phyloP scores from a whole-genome alignment of 495 filamentous ascomycete species.

The Lasiosphaeriaceae sp. region DNA sequence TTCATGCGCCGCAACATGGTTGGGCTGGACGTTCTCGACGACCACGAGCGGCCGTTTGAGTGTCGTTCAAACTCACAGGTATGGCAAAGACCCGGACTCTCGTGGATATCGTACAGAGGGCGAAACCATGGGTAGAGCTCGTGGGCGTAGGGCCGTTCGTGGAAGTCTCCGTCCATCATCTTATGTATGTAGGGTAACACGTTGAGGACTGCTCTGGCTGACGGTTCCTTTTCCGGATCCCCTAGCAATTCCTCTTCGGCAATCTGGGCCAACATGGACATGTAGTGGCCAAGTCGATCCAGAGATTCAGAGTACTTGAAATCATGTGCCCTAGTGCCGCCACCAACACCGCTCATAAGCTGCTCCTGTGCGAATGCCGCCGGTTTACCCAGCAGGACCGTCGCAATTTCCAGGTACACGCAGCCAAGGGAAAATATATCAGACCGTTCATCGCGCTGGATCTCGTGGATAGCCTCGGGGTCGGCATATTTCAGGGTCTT shows the following conservation, averaged over 20 bases:
- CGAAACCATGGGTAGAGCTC: conserved; percentile 29
- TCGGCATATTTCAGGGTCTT: conserved; percentile 42
- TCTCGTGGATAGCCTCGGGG: conserved; percentile 39
- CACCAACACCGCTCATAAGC: conserved; percentile 5
- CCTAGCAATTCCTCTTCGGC: conserved; percentile 13
- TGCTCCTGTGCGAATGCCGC: conserved; percentile 25
- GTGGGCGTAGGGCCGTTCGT: conserved; percentile 21
- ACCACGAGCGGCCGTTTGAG: too few species aligned
- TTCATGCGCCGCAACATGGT: too few species aligned
- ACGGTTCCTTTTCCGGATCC: conserved; percentile 3
- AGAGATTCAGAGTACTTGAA: conserved; percentile 28
- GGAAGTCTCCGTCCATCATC: conserved; percentile 26
- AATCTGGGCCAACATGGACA: conserved; percentile 9
- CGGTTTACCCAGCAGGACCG: conserved; percentile 31
- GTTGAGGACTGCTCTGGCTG: conserved; percentile 20
- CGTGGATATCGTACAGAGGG: conserved; percentile 23
- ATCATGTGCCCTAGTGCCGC: not conserved
- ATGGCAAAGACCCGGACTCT: conserved; percentile 18
- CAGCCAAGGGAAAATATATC: conserved; percentile 50
- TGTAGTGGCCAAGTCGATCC: conserved; percentile 19
- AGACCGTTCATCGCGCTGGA: conserved; percentile 35
- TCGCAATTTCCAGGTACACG: conserved; percentile 44
- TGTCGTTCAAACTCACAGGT: conserved; percentile 17
- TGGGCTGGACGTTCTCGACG: too few species aligned
- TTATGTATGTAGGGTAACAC: conserved; percentile 18